A percentile compares a stretch with the other conserved stretches of the same genome.
phyloP scores from a whole-genome alignment of 2,329 filamentous ascomycete genomes.

The Colletotrichum spinosum region DNA sequence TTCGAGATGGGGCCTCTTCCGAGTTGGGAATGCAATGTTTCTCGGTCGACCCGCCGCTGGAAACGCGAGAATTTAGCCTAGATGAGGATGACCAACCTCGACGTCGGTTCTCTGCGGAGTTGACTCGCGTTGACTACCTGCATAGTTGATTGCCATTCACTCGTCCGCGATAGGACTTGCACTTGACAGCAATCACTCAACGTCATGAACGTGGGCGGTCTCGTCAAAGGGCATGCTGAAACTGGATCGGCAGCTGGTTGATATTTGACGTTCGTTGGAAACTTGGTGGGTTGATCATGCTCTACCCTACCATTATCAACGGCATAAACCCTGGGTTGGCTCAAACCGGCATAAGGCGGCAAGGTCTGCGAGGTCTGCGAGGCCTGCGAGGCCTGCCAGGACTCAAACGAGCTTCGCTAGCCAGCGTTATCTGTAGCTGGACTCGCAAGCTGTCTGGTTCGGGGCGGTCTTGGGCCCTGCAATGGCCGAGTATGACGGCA shows the following conservation, averaged over 20 bases:
- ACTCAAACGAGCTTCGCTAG: slow-evolving; percentile 27
- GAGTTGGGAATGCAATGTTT: slow-evolving; percentile 34
- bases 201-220: slow-evolving; percentile 1
- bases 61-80: slow-evolving; percentile 21
- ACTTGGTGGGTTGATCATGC: slow-evolving; percentile 18
- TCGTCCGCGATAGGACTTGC: no score
- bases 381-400: background rate
- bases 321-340: background rate
- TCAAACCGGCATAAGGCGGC: slow-evolving; percentile 11
- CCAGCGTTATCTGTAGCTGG: no score
- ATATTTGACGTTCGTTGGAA: slow-evolving; percentile 33
- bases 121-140: slow-evolving; percentile 9
- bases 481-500: slow-evolving; percentile 7
- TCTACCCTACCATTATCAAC: background rate
- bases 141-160: no score
- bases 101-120: slow-evolving; percentile 1
- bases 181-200: background rate
- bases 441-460: background rate
- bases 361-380: slow-evolving; percentile 4
- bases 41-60: slow-evolving; percentile 28
- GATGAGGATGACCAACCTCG: slow-evolving; percentile 11
- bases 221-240: background rate
- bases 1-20: slow-evolving; percentile 32
- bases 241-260: slow-evolving; percentile 13
- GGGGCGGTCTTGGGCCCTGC: slow-evolving; percentile 1